Base-by-base conservation (phyloP, 2,329 filamentous ascomycete species). In the Periconia sp. region DNA sequence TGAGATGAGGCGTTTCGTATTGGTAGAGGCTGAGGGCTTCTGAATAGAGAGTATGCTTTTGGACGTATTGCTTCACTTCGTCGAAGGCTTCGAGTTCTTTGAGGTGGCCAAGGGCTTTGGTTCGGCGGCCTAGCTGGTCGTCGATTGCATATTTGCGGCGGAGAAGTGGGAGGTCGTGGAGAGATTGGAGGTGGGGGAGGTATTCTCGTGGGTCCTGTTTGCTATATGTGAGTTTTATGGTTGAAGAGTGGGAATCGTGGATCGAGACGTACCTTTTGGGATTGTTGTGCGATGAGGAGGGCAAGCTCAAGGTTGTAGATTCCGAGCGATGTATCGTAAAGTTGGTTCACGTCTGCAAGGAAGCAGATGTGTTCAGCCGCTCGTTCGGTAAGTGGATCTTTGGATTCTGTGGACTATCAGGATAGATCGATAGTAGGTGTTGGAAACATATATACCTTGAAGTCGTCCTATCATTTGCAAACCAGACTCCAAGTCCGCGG, bases 341-440 rank as follows among this genome's bases (percentile, higher is more conserved):
- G 83, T 40, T 87, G 86, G 71, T 97, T 95, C 44, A 95, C 89
- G 73, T 99, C 94, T 0, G 92, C 91, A 41, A 99, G 82, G 80
- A 99, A 99, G 79, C 92, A 97, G 55, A 99, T 97, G 68, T 99
- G 94, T 70, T 97, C 92, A 19, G 97, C 88, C 0, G 93, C 93
- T 71, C 88, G 88, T 62, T 97, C 93, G 0, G 91, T 91, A 60
- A 92, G 81, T 6, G 65, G 61, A 47, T 71, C 49, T 86, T 82
- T 56, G 3, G 61, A 51, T 49, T 60, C 67, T 70, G 18, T 2
- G 30, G 18, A 2, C 1, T n/a, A 44, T 62, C 46, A 62, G 54
- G 10, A 41, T 33, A 13, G 27, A 35, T 45, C 17, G 37, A 33
- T 1, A 20, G 15, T 15, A 17, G 23, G 35, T 49, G 15, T 40